phyloP scores from a whole-genome alignment of 2,329 filamentous ascomycete species.

The Colletotrichum sp. region DNA sequence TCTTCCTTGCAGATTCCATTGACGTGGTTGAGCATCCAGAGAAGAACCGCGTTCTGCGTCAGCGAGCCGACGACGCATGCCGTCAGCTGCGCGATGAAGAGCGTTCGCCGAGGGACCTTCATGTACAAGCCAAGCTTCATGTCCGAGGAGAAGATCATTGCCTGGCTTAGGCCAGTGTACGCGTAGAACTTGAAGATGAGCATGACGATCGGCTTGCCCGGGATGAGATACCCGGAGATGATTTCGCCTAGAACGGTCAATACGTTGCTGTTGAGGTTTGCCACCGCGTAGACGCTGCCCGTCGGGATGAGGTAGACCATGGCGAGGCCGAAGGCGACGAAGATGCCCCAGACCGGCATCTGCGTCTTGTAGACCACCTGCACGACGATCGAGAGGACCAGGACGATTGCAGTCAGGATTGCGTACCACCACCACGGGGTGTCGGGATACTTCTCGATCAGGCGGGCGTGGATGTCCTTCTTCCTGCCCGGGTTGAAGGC shows the following conservation, averaged over 20 bases:
- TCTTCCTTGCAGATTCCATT: slow-evolving; percentile 42
- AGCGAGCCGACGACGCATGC: slow-evolving; percentile 55
- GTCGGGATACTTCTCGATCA: slow-evolving; percentile 34
- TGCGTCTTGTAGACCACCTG: slow-evolving; percentile 58
- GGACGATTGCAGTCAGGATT: slow-evolving; percentile 32
- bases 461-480: slow-evolving; percentile 32
- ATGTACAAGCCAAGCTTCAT: slow-evolving; percentile 51
- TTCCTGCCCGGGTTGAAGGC: slow-evolving; percentile 25
- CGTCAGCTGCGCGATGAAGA: slow-evolving; percentile 67
- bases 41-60: slow-evolving; percentile 40
- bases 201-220: slow-evolving; percentile 41
- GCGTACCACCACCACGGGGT: slow-evolving; percentile 46
- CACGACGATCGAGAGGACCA: slow-evolving; percentile 36
- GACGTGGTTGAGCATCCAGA: slow-evolving; percentile 38
- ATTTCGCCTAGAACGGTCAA: slow-evolving; percentile 18
- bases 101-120: slow-evolving; percentile 62
- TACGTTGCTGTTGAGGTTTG: slow-evolving; percentile 51
- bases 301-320: slow-evolving; percentile 54
- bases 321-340: slow-evolving; percentile 46
- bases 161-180: slow-evolving; percentile 38
- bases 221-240: slow-evolving; percentile 54
- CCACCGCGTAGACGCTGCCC: slow-evolving; percentile 49
- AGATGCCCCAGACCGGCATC: slow-evolving; percentile 62
- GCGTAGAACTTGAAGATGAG: slow-evolving; percentile 36
- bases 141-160: slow-evolving; percentile 51